Conservation (phyloP, 305 asterid species). For the Fraxinus sp. region DNA sequence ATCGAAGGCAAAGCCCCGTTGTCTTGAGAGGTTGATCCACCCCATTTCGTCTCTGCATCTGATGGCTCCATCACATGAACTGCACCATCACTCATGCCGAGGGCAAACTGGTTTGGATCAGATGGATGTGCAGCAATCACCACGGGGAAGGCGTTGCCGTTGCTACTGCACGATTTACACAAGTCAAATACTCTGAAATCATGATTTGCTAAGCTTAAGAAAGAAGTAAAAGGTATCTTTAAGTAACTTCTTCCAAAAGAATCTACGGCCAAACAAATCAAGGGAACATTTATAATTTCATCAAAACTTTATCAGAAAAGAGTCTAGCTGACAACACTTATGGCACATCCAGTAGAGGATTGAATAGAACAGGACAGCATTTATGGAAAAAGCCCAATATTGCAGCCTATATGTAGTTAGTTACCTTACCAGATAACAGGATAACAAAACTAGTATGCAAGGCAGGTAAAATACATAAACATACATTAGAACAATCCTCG, state of each 20-base stretch:
- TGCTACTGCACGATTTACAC: constrained; percentile 37
- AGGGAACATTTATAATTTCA: not conserved
- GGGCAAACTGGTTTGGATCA: constrained; percentile 78
- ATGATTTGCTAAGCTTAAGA: not conserved
- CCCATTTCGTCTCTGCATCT: constrained; percentile 81
- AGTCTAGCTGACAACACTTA: not conserved
- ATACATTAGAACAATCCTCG: not conserved
- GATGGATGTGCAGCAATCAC: constrained; percentile 90
- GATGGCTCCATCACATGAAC: constrained; percentile 88
- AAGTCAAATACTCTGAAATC: not conserved
- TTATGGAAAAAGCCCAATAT: not conserved
- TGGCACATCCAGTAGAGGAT: not conserved
- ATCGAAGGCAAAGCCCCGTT: constrained; percentile 60
- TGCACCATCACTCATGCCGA: constrained; percentile 87
- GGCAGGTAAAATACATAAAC: not conserved
- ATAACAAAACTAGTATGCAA: not conserved
- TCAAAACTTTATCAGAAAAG: not conserved
- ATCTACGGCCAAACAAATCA: not conserved
- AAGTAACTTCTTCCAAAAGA: not conserved
- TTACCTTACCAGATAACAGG: not conserved
- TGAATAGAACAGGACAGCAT: not conserved
- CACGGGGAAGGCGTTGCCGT: constrained; percentile 47
- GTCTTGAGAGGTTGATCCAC: constrained; percentile 64
- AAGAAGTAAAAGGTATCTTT: not conserved
- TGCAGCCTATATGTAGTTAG: not conserved